Evolutionary conservation across 2,329 filamentous ascomycete species (phyloP).

Genomic region (Monosporascus ibericus): DNA sequence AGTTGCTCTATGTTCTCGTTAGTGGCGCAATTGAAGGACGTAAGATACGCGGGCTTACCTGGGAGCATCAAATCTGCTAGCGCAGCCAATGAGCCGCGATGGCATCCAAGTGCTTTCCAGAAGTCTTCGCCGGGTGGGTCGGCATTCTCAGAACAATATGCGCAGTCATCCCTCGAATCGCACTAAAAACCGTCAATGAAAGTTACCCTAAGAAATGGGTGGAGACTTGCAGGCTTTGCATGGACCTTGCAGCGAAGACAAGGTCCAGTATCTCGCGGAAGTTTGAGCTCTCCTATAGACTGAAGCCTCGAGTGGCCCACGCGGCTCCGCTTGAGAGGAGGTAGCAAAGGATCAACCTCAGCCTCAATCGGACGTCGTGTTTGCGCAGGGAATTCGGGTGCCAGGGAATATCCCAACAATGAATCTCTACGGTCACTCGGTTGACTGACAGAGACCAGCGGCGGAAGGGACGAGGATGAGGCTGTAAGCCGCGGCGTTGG

Average conservation of each 20-base stretch:
- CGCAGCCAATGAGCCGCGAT: constrained; percentile 39
- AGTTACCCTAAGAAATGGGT: neutral
- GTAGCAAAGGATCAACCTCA: constrained; percentile 45
- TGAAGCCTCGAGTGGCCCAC: constrained; percentile 47
- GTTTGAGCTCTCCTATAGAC: constrained; percentile 50
- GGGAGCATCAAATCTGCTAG: constrained; percentile 45
- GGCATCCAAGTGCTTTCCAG: constrained; percentile 46
- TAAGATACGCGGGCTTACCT: constrained; percentile 29
- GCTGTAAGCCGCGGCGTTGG: constrained; percentile 34
- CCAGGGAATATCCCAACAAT: constrained; percentile 33
- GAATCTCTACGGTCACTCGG: constrained; percentile 36
- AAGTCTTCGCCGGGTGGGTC: constrained; percentile 34
- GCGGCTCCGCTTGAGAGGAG: constrained; percentile 48
- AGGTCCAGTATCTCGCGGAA: constrained; percentile 40
- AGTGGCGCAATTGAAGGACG: constrained; percentile 7
- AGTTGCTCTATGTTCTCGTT: constrained; percentile 31
- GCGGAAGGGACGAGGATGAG: constrained; percentile 27
- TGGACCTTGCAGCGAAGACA: constrained; percentile 47
- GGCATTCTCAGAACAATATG: constrained; percentile 35
- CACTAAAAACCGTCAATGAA: constrained; percentile 35
- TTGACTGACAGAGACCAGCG: constrained; percentile 27
- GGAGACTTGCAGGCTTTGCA: constrained; percentile 37
- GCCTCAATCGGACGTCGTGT: constrained; percentile 37
- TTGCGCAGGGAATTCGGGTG: constrained; percentile 31
- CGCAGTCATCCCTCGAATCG: constrained; percentile 44